Evolutionary conservation across 73 alveolate genomes (phyloP), one percentile per base, ranked within the genome.

Genomic region (Blepharisma japonicum): DNA sequence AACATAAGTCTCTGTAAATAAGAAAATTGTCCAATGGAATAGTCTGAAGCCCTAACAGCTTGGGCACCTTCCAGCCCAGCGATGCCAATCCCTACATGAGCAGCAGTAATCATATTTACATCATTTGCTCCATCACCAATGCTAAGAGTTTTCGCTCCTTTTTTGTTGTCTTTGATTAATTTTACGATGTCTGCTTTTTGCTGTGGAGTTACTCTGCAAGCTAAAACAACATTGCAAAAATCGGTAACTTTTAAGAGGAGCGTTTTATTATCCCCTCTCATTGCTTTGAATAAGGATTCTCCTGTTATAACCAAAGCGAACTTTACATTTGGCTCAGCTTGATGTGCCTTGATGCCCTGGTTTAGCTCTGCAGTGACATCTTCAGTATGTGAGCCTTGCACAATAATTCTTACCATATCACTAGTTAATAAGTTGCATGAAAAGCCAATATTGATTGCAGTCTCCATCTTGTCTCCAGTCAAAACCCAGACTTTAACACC

Each of bases 41-140:
- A 95, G 84, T 95, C 99, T 51, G 96, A 77, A 38, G 98, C 95
- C 61, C 96, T 87, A 38, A 94, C 97, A 47, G 99, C 99, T 68
- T 94, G 91, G 20, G 91, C 71, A 7, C 99, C 99, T 83, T 95
- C 98, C 55, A 81, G 87, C 11, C 98, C 99, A 78, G 88, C 84
- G 42, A 96, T 85, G 14, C 99, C 99, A 5, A 96, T 79, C 20
- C 99, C 99, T 11, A 96, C 94, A 82, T 96, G 95, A 7, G 99
- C 99, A 25, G 89, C 96, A 54, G 93, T 88, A 61, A 95, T 95
- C 99, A 95, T 95, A 79, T 89, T 94, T 8, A 95, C 98, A 86
- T 95, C 99, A 82, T 95, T 95, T 23, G 98, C 98, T n/a, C 99
- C 99, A 55, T 95, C 99, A 6, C 99, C 99, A 38, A 95, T 94